Conservation (phyloP, 805 yeast genomes). For the Myxozyma neotropica region DNA sequence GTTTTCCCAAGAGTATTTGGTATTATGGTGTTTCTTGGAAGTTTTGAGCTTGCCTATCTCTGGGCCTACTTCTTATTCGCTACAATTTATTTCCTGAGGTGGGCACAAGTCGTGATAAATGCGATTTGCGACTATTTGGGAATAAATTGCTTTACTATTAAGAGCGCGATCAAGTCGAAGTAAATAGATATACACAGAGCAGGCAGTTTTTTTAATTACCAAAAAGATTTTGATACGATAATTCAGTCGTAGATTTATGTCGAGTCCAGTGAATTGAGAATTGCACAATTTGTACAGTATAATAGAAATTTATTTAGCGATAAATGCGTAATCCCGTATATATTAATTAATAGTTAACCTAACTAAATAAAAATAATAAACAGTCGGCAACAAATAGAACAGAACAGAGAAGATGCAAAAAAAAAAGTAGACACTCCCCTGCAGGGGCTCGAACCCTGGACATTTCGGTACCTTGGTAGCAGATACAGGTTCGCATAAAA, state of each 20-base stretch:
- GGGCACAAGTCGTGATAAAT: slow-evolving; percentile 71
- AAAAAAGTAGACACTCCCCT: slow-evolving; percentile 46
- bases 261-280: no score
- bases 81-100: slow-evolving; percentile 67
- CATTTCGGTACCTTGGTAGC: slow-evolving; percentile 50
- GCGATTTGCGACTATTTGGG: slow-evolving; percentile 80
- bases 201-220: no score
- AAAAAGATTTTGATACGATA: no score
- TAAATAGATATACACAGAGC: background rate
- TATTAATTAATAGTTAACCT: no score
- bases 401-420: slow-evolving; percentile 10
- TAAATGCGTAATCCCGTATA: no score
- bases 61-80: slow-evolving; percentile 64
- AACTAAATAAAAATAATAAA: no score
- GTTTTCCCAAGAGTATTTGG: slow-evolving; percentile 53
- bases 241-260: no score
- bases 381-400: no score
- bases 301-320: no score
- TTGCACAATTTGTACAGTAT: no score
- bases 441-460: slow-evolving; percentile 67
- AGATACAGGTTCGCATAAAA: slow-evolving; percentile 46
- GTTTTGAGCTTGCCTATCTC: slow-evolving; percentile 47
- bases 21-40: slow-evolving; percentile 35
- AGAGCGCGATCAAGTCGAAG: background rate
- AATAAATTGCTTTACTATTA: slow-evolving; percentile 70